Evolutionary conservation across 1,284 basidiomycete species (phyloP).

Genomic region (Ceratobasidium sp.): DNA sequence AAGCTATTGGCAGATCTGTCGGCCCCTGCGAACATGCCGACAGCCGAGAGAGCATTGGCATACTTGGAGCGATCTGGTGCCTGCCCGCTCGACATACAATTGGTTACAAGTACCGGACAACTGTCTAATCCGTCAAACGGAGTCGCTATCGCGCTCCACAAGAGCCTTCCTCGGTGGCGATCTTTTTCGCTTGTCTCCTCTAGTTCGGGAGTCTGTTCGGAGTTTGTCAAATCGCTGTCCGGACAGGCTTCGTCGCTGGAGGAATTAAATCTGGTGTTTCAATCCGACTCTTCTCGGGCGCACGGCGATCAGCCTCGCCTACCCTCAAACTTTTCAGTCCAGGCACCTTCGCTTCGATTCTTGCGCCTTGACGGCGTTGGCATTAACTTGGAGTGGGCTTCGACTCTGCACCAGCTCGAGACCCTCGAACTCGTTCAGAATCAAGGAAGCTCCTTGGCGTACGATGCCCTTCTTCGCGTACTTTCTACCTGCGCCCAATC

Average conservation of each 20-base stretch:
- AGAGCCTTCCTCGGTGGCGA: constrained; percentile 34
- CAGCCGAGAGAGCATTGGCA: constrained; percentile 19
- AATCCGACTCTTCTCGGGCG: constrained; percentile 9
- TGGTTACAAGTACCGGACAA: constrained; percentile 21
- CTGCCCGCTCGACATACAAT: constrained; percentile 35
- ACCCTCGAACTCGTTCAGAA: constrained; percentile 33
- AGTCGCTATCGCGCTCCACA: constrained; percentile 4
- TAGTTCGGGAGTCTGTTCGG: constrained; percentile 13
- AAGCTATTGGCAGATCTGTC: constrained; percentile 31
- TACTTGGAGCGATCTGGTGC: constrained; percentile 37
- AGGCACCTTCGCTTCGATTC: constrained; percentile 12
- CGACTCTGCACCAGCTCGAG: constrained; percentile 23
- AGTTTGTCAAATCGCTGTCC: constrained; percentile 32
- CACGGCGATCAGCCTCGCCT: constrained; percentile 34
- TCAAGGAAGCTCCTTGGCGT: constrained; percentile 16
- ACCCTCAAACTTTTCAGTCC: constrained; percentile 34
- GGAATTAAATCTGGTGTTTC: constrained; percentile 32
- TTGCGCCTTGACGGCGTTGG: constrained; percentile 33
- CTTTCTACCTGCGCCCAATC: constrained; percentile 25
- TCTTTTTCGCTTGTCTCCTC: constrained; percentile 34
- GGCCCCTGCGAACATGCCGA: constrained; percentile 7
- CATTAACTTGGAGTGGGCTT: constrained; percentile 26
- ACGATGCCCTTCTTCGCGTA: constrained; percentile 19
- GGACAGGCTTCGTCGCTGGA: constrained; percentile 16
- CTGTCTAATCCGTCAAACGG: constrained; percentile 24